Evolutionary conservation across 345 rosid genomes (phyloP), one percentile per base, ranked within the genome.

Genomic region (Orychophragmus violaceus): DNA sequence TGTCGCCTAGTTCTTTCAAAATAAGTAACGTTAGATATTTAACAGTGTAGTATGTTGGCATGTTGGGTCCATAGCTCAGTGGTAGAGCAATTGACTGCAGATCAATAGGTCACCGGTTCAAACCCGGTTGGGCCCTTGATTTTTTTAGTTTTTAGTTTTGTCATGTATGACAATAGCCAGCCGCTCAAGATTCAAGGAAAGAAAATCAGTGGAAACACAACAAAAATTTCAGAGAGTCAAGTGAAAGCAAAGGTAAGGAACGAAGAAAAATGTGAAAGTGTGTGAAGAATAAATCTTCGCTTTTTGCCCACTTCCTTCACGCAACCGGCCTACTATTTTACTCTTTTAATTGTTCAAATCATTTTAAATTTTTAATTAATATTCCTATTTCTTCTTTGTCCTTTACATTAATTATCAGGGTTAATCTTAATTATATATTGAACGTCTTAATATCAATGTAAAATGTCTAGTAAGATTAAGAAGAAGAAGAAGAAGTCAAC

Each of bases 41-140:
- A n/a, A n/a, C n/a, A n/a, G n/a, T n/a, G n/a, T n/a, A n/a, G n/a
- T n/a, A n/a, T n/a, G n/a, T n/a, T n/a, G n/a, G n/a, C n/a, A n/a
- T n/a, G n/a, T n/a, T n/a, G 88, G 85, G 87, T 85, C 82, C 82
- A 79, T 87, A 81, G 90, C 88, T 89, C 88, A 84, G 91, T 84
- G 87, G 94, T 87, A 82, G 95, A 87, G 89, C 88, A 87, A 82
- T 84, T 89, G 87, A 84, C 89, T 87, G 83, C 84, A 83, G 89
- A 83, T 87, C 87, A 87, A 83, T 82, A 85, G 94, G 87, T 85
- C 91, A 79, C 72, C 72, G 82, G 82, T 78, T 80, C 81, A 72
- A 76, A 69, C 75, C 75, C 80, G 76, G 78, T 77, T 72, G 85
- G 82, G 82, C 81, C 80, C 78, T 69, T 53, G 1, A 2, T 4